Evolutionary conservation across 129 eudicot genomes (phyloP).

Genomic region (Flaveria bidentis): DNA sequence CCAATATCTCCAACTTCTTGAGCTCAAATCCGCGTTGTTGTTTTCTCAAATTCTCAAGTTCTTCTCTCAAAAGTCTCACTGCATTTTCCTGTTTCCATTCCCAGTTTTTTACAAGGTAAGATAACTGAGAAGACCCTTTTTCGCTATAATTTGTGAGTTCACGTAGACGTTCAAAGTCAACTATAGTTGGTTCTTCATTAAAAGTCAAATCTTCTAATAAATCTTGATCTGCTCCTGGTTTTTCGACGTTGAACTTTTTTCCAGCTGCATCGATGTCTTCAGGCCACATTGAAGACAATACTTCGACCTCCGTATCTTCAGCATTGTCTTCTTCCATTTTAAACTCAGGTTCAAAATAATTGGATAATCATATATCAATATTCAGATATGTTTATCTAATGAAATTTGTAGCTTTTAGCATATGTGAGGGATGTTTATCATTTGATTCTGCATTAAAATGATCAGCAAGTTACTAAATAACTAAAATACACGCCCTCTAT

Average conservation of each 20-base stretch:
- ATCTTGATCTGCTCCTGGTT: conserved; percentile 58
- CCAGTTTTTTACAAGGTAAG: conserved; percentile 76
- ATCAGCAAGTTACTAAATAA: conserved; percentile 20
- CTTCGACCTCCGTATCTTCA: conserved; percentile 75
- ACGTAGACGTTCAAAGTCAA: conserved; percentile 62
- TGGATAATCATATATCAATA: conserved; percentile 25
- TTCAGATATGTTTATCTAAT: conserved; percentile 16
- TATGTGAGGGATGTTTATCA: conserved; percentile 3
- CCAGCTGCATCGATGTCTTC: conserved; percentile 86
- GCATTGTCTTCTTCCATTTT: conserved; percentile 46
- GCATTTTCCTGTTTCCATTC: conserved; percentile 83
- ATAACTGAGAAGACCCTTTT: conserved; percentile 76
- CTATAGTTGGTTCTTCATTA: conserved; percentile 56
- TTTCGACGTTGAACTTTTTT: conserved; percentile 72
- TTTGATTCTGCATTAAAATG: conserved; percentile 27
- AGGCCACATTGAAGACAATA: conserved; percentile 90
- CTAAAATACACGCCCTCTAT: background rate
- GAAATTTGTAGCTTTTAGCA: conserved; percentile 16
- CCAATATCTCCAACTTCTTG: conserved; percentile 75
- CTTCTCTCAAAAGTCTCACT: conserved; percentile 79
- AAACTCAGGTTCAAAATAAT: conserved; percentile 21
- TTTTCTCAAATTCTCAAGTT: conserved; percentile 74
- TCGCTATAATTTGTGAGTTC: conserved; percentile 80
- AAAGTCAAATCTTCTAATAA: conserved; percentile 71
- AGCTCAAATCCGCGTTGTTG: conserved; percentile 76